Base-by-base conservation (phyloP, 1,139 yeast genomes). In the Yamadazyma blattariae region DNA sequence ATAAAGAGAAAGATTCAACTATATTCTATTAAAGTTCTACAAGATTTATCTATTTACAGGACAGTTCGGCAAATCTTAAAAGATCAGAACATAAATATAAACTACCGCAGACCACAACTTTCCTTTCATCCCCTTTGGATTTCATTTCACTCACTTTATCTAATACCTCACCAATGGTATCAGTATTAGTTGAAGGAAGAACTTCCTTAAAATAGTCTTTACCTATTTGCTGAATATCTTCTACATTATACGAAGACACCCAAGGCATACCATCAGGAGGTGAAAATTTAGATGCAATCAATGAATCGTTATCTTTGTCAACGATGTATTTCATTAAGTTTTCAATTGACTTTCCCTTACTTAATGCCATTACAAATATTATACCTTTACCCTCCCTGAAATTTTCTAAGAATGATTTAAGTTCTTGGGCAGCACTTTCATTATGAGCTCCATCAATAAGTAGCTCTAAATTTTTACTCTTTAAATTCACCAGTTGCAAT, bases 361-460 rank as follows among this genome's bases (percentile, higher is more conserved):
- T 85, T 36, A 88, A 73, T 0, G 88, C 96, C 30, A 88, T 60
- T 0, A 90, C 67, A 53, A 81, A 86, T 0, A 81, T 71, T 4
- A 84, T 47, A 0, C 77, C 74, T 7, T 54, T 42, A 1, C 54
- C 47, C 42, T 34, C 27, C 27, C 33, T 40, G 41, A 36, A 40
- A 32, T 22, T 59, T 38, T 39, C 55, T 7, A 69, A 46, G 38
- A 54, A 68, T 20, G 52, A 55, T 0, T 71, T 74, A 25, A 92
- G 63, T 48, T 83, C 88, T 18, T 63, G 58, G 0, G 96, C 95
- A 0, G 97, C 95, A 44, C 82, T 79, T 14, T 78, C 79, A 52
- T 92, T 92, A 55, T 92, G 98, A 0, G 97, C 97, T 2, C 98
- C 98, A 58, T 92, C 98, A 0, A 82, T 60, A 1, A 62, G 56